A percentile compares a stretch with the other conserved stretches of the same genome.
Conservation (phyloP, 129 eudicot genomes). For the Flaveria brownii region DNA sequence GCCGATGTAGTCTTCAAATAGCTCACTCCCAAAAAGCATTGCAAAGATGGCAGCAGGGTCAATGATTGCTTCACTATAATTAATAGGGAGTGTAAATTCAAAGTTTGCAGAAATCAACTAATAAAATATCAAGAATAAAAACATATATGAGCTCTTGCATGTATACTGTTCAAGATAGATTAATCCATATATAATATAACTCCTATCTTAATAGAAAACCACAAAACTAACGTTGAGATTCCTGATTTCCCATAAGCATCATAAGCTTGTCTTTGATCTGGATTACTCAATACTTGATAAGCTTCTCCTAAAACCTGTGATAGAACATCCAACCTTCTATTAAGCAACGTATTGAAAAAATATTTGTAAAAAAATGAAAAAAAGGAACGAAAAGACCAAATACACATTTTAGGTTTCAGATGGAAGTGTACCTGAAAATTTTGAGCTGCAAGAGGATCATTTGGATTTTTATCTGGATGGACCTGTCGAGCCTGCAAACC, state of each 20-base stretch:
- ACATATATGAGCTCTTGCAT: neutral
- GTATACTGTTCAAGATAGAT: slow-evolving; percentile 6
- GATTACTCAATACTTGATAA: slow-evolving; percentile 95
- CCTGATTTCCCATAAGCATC: slow-evolving; percentile 92
- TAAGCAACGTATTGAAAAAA: slow-evolving; percentile 8
- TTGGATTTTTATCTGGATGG: slow-evolving; percentile 98
- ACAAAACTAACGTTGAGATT: slow-evolving; percentile 80
- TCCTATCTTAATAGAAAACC: slow-evolving; percentile 1
- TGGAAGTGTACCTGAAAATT: slow-evolving; percentile 71
- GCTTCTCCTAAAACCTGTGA: slow-evolving; percentile 94
- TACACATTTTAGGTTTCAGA: neutral
- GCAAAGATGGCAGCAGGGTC: slow-evolving; percentile 99
- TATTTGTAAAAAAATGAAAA: neutral
- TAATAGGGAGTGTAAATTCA: neutral
- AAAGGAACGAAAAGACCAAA: neutral
- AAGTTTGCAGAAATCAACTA: slow-evolving; percentile 17
- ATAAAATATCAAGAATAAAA: slow-evolving; percentile 16
- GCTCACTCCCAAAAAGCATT: slow-evolving; percentile 98
- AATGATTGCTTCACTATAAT: slow-evolving; percentile 80
- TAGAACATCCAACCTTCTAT: slow-evolving; percentile 16
- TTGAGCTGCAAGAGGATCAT: slow-evolving; percentile 95
- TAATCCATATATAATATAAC: slow-evolving; percentile 5
- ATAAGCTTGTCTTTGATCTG: slow-evolving; percentile 83
- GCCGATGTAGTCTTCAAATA: slow-evolving; percentile 95
- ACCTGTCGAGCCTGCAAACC: slow-evolving; percentile 90